Evolutionary conservation across 257 asterid species (phyloP).

Genomic region (Nicotiana tabacum): DNA sequence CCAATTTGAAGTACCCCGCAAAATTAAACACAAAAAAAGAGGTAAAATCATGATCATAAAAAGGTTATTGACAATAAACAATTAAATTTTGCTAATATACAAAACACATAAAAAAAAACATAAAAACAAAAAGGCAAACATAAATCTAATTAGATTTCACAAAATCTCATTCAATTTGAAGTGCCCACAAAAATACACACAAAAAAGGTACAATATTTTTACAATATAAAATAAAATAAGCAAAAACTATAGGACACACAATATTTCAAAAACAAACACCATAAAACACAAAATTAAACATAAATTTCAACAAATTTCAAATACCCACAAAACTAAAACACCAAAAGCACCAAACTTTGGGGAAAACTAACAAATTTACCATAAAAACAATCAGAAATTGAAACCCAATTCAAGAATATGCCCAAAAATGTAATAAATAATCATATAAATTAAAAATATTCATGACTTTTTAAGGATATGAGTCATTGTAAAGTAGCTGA

Average conservation of each 20-base stretch:
- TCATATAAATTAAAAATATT: not conserved
- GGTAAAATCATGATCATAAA: not conserved
- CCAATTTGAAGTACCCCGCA: not conserved
- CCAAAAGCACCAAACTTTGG: not conserved
- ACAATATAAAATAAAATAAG: not conserved
- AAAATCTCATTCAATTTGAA: not conserved
- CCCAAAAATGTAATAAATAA: not conserved
- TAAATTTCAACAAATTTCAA: not conserved
- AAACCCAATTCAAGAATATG: not conserved
- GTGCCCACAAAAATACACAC: not conserved
- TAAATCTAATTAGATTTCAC: not conserved
- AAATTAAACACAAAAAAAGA: not conserved
- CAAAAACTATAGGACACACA: no score
- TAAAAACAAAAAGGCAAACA: not conserved
- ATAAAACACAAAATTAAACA: not conserved
- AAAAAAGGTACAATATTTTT: not conserved
- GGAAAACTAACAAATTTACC: not conserved
- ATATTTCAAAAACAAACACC: not conserved
- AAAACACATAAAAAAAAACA: not conserved
- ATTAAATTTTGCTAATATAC: not conserved
- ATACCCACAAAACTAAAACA: not conserved
- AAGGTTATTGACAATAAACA: not conserved
- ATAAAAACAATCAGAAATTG: not conserved
- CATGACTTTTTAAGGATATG: constrained; percentile 40
- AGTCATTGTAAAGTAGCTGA: constrained; percentile 38